Base-by-base conservation (phyloP, 495 filamentous ascomycete genomes). In the Xylaria grammica region DNA sequence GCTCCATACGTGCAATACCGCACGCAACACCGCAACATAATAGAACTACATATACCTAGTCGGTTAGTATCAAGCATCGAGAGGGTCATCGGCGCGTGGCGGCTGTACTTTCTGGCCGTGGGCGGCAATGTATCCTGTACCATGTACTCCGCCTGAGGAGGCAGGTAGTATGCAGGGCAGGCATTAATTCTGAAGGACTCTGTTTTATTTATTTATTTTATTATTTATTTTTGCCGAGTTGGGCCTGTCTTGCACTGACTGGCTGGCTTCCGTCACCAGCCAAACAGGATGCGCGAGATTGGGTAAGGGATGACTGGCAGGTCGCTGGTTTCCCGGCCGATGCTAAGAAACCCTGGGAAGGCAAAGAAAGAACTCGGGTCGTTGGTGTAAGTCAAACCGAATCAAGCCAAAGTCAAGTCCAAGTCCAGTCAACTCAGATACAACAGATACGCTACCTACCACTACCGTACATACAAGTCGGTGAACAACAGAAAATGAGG, bases 401-500 rank as follows among this genome's bases (percentile, higher is more conserved):
- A n/a, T n/a, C n/a, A n/a, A n/a, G n/a, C 10, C 20, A 17, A 51
- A 22, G 26, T 19, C 49, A 4, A 1, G 44, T 46, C n/a, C 44
- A 13, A 46, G 42, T 22, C 19, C 11, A 46, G 42, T 46, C 42
- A 36, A 17, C 5, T 20, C n/a, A n/a, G 29, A 38, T 20, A 34
- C 30, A 20, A 9, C 6, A 54, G n/a, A 8, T 3, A 24, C 30
- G 32, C 24, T 3, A 48, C 27, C 17, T 19, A 53, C 60, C 7
- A 46, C 24, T 3, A 48, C 27, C 17, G 13, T 42, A 50, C 7
- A 6, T 42, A 42, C 40, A 84, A 84, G 83, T 83, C 83, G 80
- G 82, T 84, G 82, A 84, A 78, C 74, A 75, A n/a, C n/a, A n/a
- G n/a, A 70, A 76, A 77, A 82, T 81, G 78, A 82, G 78, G 56